Conservation (phyloP, 2,329 filamentous ascomycete genomes). For the Ophidiomyces ophidiicola region DNA sequence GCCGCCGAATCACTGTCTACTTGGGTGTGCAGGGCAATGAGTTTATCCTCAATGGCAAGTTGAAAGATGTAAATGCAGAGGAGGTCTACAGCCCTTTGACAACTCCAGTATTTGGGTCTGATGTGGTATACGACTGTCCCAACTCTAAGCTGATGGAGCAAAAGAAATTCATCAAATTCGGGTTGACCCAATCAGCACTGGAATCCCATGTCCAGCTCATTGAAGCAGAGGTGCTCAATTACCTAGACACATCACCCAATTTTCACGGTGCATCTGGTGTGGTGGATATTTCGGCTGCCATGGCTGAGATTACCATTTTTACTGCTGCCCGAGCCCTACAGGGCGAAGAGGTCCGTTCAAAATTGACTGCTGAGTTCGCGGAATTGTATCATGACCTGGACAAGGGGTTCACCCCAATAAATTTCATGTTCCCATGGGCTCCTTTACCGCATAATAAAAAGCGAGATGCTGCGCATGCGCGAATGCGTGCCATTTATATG, state of each 20-base stretch:
- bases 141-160: constrained; percentile 92
- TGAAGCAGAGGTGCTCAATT: constrained; percentile 55
- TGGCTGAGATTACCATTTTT: constrained; percentile 62
- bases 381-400: constrained; percentile 70
- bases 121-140: constrained; percentile 83
- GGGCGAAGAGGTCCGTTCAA: constrained; percentile 26
- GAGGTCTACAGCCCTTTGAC: constrained; percentile 73
- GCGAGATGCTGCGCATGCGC: constrained; percentile 57
- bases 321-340: constrained; percentile 38
- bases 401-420: constrained; percentile 65
- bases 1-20: constrained; percentile 77
- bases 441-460: constrained; percentile 64
- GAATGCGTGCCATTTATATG: constrained; percentile 59
- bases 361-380: constrained; percentile 42
- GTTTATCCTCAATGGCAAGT: constrained; percentile 84
- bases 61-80: constrained; percentile 80
- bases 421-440: constrained; percentile 70
- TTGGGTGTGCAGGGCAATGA: constrained; percentile 75
- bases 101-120: constrained; percentile 62
- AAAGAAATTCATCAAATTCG: constrained; percentile 67
- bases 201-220: constrained; percentile 68
- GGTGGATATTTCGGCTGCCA: constrained; percentile 52
- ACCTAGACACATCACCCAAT: constrained; percentile 40
- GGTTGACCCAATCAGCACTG: constrained; percentile 48
- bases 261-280: constrained; percentile 51